Percentiles rank a stretch among this genome's conserved stretches.
Conservation (phyloP, 2,329 filamentous ascomycete species). For the Thelonectria discophora region DNA sequence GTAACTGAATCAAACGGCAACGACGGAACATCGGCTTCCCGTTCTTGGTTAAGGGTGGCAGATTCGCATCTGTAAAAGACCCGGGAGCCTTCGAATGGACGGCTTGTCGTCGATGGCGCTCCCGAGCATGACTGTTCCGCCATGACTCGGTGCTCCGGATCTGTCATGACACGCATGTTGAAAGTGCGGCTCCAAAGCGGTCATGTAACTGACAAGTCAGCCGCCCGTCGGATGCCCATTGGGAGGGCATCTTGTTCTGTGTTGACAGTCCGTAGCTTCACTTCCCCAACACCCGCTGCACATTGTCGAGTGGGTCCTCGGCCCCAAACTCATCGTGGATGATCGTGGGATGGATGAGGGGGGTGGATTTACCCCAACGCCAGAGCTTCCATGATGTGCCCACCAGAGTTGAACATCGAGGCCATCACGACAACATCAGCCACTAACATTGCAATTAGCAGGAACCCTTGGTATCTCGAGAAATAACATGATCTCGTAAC, state of each 20-base stretch:
- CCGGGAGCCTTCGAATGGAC: too few species aligned
- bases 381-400: background rate
- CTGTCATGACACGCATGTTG: too few species aligned
- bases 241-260: too few species aligned
- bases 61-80: too few species aligned
- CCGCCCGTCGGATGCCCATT: background rate
- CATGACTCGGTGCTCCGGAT: too few species aligned
- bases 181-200: too few species aligned
- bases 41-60: too few species aligned
- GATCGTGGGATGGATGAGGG: constrained; percentile 8
- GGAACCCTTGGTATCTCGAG: constrained; percentile 33
- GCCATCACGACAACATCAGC: background rate
- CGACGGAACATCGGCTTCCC: too few species aligned
- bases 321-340: background rate
- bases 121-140: too few species aligned
- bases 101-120: background rate
- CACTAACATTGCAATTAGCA: background rate
- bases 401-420: background rate
- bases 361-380: background rate
- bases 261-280: too few species aligned
- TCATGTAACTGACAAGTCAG: too few species aligned
- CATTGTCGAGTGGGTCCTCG: background rate
- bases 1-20: too few species aligned
- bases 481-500: constrained; percentile 38
- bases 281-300: background rate